Evolutionary conservation across 176 grass and related monocot species (phyloP).

Genomic region (Avena atlantica): DNA sequence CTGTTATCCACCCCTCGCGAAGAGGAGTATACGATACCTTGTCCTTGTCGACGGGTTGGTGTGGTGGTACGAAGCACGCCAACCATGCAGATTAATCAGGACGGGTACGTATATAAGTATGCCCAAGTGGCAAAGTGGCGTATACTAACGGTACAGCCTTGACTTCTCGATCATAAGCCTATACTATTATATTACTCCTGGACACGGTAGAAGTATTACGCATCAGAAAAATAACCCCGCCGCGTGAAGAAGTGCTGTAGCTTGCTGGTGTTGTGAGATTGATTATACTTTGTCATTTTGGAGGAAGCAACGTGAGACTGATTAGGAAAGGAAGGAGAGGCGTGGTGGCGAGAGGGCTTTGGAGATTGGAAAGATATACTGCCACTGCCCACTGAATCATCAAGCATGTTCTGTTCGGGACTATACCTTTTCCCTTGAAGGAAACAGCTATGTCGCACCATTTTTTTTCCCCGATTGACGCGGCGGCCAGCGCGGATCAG

Average conservation of each 20-base stretch:
- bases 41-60: conserved; percentile 28
- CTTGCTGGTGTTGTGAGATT: too few relatives aligned
- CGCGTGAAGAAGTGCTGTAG: background rate
- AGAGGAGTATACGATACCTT: background rate
- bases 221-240: background rate
- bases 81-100: background rate
- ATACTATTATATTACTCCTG: background rate
- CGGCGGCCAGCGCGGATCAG: background rate
- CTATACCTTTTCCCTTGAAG: background rate
- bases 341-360: background rate
- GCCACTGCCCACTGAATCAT: background rate
- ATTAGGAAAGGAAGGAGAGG: background rate
- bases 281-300: background rate
- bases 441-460: background rate
- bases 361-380: background rate
- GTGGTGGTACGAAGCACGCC: background rate
- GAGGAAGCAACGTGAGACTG: background rate
- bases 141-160: background rate
- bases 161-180: background rate
- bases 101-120: background rate
- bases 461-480: background rate
- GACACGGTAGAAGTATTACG: background rate
- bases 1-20: background rate
- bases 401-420: background rate
- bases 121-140: background rate